These are phyloP conservation scores for Venturiaceae sp. DNA, from an alignment of 2,329 filamentous ascomycete species.

Conservation along the genomic window DNA sequence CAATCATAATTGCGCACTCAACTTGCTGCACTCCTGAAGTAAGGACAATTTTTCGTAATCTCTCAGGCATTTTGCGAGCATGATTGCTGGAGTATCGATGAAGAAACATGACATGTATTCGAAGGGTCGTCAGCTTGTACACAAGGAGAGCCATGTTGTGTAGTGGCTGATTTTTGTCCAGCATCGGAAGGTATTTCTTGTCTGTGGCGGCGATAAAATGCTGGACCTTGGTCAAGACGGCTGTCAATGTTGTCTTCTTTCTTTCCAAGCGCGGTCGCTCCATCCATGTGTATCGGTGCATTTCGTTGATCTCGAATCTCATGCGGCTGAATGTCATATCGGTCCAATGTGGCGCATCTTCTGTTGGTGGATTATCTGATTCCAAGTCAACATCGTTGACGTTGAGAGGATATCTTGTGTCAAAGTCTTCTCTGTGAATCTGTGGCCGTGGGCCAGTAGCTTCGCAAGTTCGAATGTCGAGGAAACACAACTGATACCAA, in stretches of 20 bases:
- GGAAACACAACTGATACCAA: slow-evolving; percentile 70
- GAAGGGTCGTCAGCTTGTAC: slow-evolving; percentile 53
- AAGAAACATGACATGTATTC: slow-evolving; percentile 57
- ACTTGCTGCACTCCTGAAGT: slow-evolving; percentile 46
- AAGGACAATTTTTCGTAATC: slow-evolving; percentile 54
- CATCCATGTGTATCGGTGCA: slow-evolving; percentile 61
- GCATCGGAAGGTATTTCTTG: slow-evolving; percentile 53
- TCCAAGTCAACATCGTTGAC: slow-evolving; percentile 56
- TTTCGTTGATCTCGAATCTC: slow-evolving; percentile 63
- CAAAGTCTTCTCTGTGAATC: slow-evolving; percentile 66
- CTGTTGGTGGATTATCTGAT: slow-evolving; percentile 28
- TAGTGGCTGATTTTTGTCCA: slow-evolving; percentile 49
- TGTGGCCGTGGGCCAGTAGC: slow-evolving; percentile 61
- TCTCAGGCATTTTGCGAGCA: slow-evolving; percentile 45
- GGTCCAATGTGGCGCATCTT: slow-evolving; percentile 50
- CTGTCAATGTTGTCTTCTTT: slow-evolving; percentile 51
- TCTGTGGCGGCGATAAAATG: slow-evolving; percentile 56
- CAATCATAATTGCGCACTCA: slow-evolving; percentile 45
- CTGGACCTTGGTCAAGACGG: slow-evolving; percentile 58
- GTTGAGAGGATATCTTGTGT: slow-evolving; percentile 63
- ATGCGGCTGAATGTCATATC: slow-evolving; percentile 59
- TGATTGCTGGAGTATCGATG: slow-evolving; percentile 54
- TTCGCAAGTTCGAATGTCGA: slow-evolving; percentile 67
- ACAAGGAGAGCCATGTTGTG: slow-evolving; percentile 56
- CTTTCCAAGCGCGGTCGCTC: slow-evolving; percentile 57